phyloP scores from a whole-genome alignment of 148 eudicot genomes.

The Cornus kousa region DNA sequence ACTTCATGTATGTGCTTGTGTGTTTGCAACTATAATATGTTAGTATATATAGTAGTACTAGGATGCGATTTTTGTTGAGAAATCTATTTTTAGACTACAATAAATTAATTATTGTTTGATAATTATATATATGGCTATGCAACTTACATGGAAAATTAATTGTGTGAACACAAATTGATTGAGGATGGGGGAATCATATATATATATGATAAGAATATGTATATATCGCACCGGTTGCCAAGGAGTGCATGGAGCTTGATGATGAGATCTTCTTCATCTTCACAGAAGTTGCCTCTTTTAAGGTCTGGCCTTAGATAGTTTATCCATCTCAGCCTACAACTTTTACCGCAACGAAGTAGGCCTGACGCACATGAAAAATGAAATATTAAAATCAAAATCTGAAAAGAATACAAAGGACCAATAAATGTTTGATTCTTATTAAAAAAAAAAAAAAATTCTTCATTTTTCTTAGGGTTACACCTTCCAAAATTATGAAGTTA shows the following conservation, averaged over 20 bases:
- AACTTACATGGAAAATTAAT: too few relatives aligned
- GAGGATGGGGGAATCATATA: neutral
- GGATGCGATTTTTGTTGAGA: too few relatives aligned
- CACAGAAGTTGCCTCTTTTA: constrained; percentile 13
- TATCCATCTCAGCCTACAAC: constrained; percentile 16
- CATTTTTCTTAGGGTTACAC: neutral
- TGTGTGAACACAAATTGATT: too few relatives aligned
- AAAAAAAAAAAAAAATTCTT: neutral
- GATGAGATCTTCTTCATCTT: constrained; percentile 25
- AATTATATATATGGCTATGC: too few relatives aligned
- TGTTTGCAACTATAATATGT: too few relatives aligned
- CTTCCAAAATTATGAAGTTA: neutral
- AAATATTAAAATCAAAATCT: neutral
- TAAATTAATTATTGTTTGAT: too few relatives aligned
- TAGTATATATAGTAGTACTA: too few relatives aligned
- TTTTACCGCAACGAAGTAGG: constrained; percentile 12
- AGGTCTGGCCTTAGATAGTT: constrained; percentile 14
- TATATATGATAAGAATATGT: too few relatives aligned
- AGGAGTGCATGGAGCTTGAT: constrained; percentile 16
- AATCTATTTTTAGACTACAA: too few relatives aligned
- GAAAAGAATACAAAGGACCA: neutral
- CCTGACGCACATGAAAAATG: neutral
- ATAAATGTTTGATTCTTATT: too few relatives aligned
- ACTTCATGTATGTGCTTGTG: too few relatives aligned
- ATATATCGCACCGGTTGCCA: constrained; percentile 13